Conservation (phyloP, 2,329 filamentous ascomycete genomes). For the Gliomastix tumulicola region DNA sequence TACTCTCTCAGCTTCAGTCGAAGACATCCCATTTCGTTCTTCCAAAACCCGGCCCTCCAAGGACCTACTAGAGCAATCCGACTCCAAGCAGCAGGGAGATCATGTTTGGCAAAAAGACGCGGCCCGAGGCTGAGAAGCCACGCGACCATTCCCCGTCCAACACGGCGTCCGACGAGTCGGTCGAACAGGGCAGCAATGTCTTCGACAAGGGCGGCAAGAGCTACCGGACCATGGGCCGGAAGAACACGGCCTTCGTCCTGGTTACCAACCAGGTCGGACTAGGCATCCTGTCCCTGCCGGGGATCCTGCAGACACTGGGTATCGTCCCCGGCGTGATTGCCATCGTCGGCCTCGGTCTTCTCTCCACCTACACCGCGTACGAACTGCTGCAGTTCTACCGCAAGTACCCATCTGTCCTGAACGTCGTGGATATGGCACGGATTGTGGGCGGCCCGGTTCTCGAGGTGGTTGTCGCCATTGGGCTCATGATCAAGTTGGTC, state of each 20-base stretch:
- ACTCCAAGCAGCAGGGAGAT: no score
- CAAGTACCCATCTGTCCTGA: constrained; percentile 59
- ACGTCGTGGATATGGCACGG: constrained; percentile 64
- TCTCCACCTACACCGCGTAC: constrained; percentile 54
- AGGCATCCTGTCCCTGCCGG: constrained; percentile 61
- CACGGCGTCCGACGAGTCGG: no score
- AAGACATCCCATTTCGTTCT: no score
- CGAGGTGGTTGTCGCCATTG: constrained; percentile 33
- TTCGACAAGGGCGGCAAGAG: constrained; percentile 20
- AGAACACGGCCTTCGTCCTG: constrained; percentile 22
- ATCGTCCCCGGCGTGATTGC: constrained; percentile 62
- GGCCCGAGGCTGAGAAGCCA: no score
- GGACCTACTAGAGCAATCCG: no score
- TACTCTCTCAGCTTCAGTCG: no score
- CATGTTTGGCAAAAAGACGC: no score
- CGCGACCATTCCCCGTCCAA: no score
- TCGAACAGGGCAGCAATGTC: constrained; percentile 19
- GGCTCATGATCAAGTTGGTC: constrained; percentile 66
- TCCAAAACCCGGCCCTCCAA: no score
- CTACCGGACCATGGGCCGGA: constrained; percentile 23
- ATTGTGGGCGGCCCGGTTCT: constrained; percentile 30
- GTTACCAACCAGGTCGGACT: constrained; percentile 26
- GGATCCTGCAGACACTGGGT: constrained; percentile 61
- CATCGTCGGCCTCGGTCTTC: constrained; percentile 55
- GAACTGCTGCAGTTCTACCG: constrained; percentile 59